Base-by-base conservation (phyloP, 2,329 filamentous ascomycete genomes). In the Aspergillus quadricinctus region DNA sequence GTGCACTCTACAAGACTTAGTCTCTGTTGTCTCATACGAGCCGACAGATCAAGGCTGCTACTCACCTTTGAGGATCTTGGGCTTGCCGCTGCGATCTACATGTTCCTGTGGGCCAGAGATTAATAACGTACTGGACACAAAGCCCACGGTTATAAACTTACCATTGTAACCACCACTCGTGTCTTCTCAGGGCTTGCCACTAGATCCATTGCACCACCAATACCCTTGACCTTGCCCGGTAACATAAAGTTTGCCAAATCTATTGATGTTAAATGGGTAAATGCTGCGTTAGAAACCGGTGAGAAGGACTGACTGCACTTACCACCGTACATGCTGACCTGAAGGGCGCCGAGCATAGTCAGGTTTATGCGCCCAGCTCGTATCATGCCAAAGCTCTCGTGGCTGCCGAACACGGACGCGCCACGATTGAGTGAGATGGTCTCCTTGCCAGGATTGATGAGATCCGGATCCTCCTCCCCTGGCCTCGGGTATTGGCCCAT, bases 171-270 rank as follows among this genome's bases (percentile, higher is more conserved):
- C 17, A 89, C 85, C 60, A 89, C 87, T 78, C 87, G 88, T 64
- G 87, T 89, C 69, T 81, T 81, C 65, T 87, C 83, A 1, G 87
- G 87, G 75, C 89, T 88, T 57, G 83, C 85, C 11, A 89, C 86
- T n/a, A 89, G 75, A 68, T 89, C 87, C 87, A 89, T 89, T 48
- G 87, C 87, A 50, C 87, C 87, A 58, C 90, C 90, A 83, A 95
- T 92, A 50, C 90, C 90, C 81, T 94, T 94, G 52, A 72, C 84
- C 76, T 93, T 94, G 52, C 90, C 90, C 0, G 90, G 90, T 62
- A 95, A 88, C 88, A 94, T 94, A 80, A 90, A 95, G 77, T 94
- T 94, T 56, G 90, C 90, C 53, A 95, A 77, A 70, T 95, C 90
- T 60, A n/a, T n/a, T n/a, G n/a, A n/a, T n/a, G n/a, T n/a, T n/a